Conservation (phyloP, 2,329 filamentous ascomycete genomes). For the Chaetomium olivaceum region DNA sequence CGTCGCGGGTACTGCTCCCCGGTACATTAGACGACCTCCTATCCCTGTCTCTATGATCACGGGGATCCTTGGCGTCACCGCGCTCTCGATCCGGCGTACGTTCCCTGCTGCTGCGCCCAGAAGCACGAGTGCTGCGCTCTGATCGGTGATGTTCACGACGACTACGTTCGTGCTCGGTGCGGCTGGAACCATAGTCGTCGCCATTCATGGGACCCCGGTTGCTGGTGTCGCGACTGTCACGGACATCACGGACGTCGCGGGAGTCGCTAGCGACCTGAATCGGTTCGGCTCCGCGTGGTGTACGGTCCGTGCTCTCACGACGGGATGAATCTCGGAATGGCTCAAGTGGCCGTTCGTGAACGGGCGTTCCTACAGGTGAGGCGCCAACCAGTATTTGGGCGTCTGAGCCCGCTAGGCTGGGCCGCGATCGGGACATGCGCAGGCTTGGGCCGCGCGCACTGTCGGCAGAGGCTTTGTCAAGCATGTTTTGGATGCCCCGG, state of each 20-base stretch:
- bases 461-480: slow-evolving; percentile 51
- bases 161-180: slow-evolving; percentile 46
- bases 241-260: slow-evolving; percentile 1
- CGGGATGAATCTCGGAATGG: slow-evolving; percentile 39
- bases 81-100: slow-evolving; percentile 31
- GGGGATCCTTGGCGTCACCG: slow-evolving; percentile 44
- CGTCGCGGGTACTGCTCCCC: slow-evolving; percentile 22
- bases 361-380: slow-evolving; percentile 51
- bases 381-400: slow-evolving; percentile 58
- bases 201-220: slow-evolving; percentile 38
- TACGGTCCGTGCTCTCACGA: slow-evolving; percentile 38
- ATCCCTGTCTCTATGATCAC: slow-evolving; percentile 50
- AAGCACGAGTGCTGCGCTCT: slow-evolving; percentile 38
- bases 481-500: slow-evolving; percentile 59
- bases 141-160: slow-evolving; percentile 44
- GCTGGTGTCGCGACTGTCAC: slow-evolving; percentile 32
- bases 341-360: slow-evolving; percentile 50
- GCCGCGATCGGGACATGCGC: slow-evolving; percentile 26
- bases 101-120: slow-evolving; percentile 53
- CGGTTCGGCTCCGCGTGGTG: slow-evolving; percentile 31
- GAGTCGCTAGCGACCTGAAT: slow-evolving; percentile 37
- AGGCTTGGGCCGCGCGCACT: slow-evolving; percentile 29
- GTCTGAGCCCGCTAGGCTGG: slow-evolving; percentile 53
- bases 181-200: slow-evolving; percentile 42
- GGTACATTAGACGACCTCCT: slow-evolving; percentile 38